Evolutionary conservation across 2,329 filamentous ascomycete species (phyloP).

Genomic region (Penicillium glabrum): DNA sequence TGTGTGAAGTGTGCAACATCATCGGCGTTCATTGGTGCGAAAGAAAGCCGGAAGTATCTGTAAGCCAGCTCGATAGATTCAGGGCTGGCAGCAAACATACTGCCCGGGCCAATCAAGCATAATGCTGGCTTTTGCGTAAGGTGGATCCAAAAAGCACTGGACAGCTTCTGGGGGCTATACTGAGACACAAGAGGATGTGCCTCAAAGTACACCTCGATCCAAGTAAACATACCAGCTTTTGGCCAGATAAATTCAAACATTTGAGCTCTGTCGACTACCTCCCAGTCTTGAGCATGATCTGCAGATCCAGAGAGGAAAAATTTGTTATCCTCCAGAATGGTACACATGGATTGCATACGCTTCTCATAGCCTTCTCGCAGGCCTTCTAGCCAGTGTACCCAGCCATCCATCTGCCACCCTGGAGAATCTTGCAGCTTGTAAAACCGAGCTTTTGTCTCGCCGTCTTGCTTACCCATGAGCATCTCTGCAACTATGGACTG

Average conservation of each 20-base stretch:
- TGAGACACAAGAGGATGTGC: conserved; percentile 67
- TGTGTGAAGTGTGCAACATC: conserved; percentile 63
- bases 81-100: conserved; percentile 69
- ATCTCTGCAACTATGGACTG: conserved; percentile 67
- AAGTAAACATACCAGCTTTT: conserved; percentile 88
- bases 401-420: conserved; percentile 79
- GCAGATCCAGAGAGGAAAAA: conserved; percentile 63
- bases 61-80: conserved; percentile 62
- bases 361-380: conserved; percentile 80
- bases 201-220: conserved; percentile 72
- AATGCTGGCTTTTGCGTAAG: conserved; percentile 68
- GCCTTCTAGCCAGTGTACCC: conserved; percentile 88
- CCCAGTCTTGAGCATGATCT: conserved; percentile 62
- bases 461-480: conserved; percentile 67
- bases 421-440: conserved; percentile 50
- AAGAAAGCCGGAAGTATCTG: conserved; percentile 76
- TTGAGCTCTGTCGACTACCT: conserved; percentile 70
- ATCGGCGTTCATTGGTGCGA: conserved; percentile 76
- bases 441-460: conserved; percentile 42
- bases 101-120: conserved; percentile 69
- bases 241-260: conserved; percentile 79
- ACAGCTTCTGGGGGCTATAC: conserved; percentile 57
- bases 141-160: conserved; percentile 68
- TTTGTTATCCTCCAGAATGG: conserved; percentile 67
- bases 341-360: conserved; percentile 79